Evolutionary conservation across 805 yeast species (phyloP).

Genomic region (Candida rishiriensis): DNA sequence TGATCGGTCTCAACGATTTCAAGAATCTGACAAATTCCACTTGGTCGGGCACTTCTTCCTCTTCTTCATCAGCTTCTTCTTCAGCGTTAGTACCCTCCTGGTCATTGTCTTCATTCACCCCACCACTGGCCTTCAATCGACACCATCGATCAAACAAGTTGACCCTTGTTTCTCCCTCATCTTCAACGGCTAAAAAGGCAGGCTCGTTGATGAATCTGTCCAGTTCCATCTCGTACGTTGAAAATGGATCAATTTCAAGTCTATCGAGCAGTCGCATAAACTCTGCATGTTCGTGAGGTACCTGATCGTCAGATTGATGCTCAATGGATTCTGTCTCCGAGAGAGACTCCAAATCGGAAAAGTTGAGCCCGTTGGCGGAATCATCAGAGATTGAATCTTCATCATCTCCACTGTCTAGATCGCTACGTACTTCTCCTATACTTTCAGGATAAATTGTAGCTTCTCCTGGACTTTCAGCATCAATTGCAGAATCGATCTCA

Average conservation of each 20-base stretch:
- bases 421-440: not conserved
- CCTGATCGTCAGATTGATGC: not conserved
- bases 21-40: conserved; percentile 8
- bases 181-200: conserved; percentile 10
- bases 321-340: not conserved
- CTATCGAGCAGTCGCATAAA: conserved; percentile 12
- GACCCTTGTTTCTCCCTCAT: conserved; percentile 6
- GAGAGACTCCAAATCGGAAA: conserved; percentile 14
- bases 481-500: no score
- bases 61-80: not conserved
- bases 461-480: no score
- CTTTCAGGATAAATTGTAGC: no score
- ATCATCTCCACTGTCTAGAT: conserved; percentile 2
- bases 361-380: conserved; percentile 7
- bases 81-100: not conserved
- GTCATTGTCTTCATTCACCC: not conserved
- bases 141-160: conserved; percentile 24
- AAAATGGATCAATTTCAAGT: conserved; percentile 15
- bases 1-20: conserved; percentile 4
- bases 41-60: conserved; percentile 3
- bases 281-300: not conserved
- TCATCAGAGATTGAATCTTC: conserved; percentile 2
- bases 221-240: conserved; percentile 22
- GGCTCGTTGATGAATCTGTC: conserved; percentile 18
- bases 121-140: not conserved